phyloP scores from a whole-genome alignment of 2,329 filamentous ascomycete genomes.

The Beauveria sp. region DNA sequence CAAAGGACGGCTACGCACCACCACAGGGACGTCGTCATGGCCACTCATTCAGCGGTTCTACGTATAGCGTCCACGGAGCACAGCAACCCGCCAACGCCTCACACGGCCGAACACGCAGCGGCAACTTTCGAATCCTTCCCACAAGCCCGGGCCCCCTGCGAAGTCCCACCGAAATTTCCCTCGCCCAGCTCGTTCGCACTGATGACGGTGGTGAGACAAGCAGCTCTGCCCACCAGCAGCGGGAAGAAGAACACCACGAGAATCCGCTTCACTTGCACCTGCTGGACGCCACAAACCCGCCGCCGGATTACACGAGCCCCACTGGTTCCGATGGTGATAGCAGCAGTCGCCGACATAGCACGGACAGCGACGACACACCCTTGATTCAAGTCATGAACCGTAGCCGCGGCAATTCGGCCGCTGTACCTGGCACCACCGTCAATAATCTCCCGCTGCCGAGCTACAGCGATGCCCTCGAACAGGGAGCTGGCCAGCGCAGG shows the following conservation, averaged over 20 bases:
- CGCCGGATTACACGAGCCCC: conserved; percentile 65
- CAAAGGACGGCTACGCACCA: conserved; percentile 48
- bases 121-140: conserved; percentile 69
- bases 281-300: conserved; percentile 53
- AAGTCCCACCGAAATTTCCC: conserved; percentile 91
- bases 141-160: conserved; percentile 83
- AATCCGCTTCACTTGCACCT: conserved; percentile 34
- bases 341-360: conserved; percentile 48
- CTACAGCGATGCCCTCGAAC: conserved; percentile 67
- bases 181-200: conserved; percentile 70
- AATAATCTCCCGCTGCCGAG: conserved; percentile 66
- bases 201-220: conserved; percentile 69
- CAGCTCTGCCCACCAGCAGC: conserved; percentile 26
- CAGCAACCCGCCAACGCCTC: conserved; percentile 41
- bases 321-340: conserved; percentile 42
- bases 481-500: conserved; percentile 28
- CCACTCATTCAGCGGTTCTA: conserved; percentile 33
- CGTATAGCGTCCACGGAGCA: conserved; percentile 34
- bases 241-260: conserved; percentile 22
- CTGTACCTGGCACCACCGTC: conserved; percentile 18
- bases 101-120: conserved; percentile 68
- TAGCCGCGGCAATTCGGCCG: conserved; percentile 42
- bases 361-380: conserved; percentile 49
- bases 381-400: conserved; percentile 44
- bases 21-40: conserved; percentile 37